These are phyloP conservation scores for Cicer judaicum DNA, from an alignment of 306 rosid species.

Conservation along the genomic window DNA sequence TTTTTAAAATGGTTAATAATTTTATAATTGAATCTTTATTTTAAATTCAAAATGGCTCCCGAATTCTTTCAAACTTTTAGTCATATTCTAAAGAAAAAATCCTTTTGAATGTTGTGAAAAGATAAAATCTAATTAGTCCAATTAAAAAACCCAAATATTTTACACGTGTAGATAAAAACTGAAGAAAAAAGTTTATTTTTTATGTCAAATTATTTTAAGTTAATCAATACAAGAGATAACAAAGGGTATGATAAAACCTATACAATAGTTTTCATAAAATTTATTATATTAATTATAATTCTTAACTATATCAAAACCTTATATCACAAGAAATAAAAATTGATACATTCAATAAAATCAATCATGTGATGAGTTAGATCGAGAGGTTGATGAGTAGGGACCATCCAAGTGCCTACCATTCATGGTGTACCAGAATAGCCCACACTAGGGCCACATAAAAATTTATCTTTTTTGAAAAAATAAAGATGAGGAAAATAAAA, in stretches of 20 bases:
- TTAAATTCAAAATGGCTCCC: background rate
- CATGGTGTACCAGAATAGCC: slow-evolving; percentile 33
- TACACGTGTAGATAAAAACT: no score
- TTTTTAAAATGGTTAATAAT: background rate
- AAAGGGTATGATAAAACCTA: no score
- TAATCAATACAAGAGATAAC: no score
- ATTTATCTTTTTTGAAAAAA: background rate
- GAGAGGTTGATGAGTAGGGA: slow-evolving; percentile 37
- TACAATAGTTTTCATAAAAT: no score
- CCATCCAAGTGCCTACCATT: background rate
- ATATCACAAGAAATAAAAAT: background rate
- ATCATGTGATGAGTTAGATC: slow-evolving; percentile 35
- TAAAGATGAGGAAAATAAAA: background rate
- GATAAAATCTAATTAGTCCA: no score
- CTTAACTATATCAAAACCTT: no score
- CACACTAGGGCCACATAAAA: slow-evolving; percentile 24
- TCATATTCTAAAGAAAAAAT: no score
- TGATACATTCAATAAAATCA: background rate
- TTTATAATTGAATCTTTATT: background rate
- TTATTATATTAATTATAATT: no score
- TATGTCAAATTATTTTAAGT: no score
- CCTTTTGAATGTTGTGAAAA: no score
- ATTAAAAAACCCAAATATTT: no score
- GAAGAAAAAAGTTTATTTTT: no score
- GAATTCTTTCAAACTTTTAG: background rate